Evolutionary conservation across 805 yeast species (phyloP), one percentile per base, ranked within the genome.

Genomic region (Lipomyces orientalis): DNA sequence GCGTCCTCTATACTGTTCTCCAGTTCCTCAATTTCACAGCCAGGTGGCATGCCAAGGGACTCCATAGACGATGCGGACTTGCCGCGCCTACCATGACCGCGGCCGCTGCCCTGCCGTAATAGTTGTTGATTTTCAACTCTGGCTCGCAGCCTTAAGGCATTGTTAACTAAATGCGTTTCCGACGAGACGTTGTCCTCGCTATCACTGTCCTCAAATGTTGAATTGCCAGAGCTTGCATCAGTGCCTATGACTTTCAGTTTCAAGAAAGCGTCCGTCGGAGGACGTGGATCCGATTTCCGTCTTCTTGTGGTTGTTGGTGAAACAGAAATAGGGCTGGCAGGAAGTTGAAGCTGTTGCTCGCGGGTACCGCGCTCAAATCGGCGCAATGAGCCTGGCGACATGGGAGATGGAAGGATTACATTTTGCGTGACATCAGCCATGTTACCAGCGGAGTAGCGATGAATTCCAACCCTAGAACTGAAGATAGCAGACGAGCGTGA

Each of bases 131-230:
- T 52, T 31, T 52, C 55, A 5, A 52, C 34, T 31, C 55, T 25
- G 29, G 55, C 55, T 14, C 55, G 55, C n/a, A 52, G 9, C 55
- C 55, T 25, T 14, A 52, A 14, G 55, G 55, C 55, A 7, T 52
- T 52, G 49, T 43, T n/a, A 16, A 43, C 49, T 5, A 43, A n/a
- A 4, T 12, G 25, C 22, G 7, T n/a, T 43, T 16, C 49, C 19
- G 49, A 43, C 7, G 10, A n/a, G 16, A 43, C 22, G 22, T 43
- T n/a, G 49, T 43, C 49, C 7, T 43, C 49, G n/a, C 49, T 43
- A 16, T 43, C 49, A 14, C 49, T 43, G 49, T 43, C 49, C 22
- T 43, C 49, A n/a, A 16, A 16, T 22, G 49, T 19, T n/a, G 49
- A 43, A 16, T n/a, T 43, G 49, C 22, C 49, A 43, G n/a, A 22